Conservation (phyloP, 2,329 filamentous ascomycete species). For the Pleurostoma richardsiae region DNA sequence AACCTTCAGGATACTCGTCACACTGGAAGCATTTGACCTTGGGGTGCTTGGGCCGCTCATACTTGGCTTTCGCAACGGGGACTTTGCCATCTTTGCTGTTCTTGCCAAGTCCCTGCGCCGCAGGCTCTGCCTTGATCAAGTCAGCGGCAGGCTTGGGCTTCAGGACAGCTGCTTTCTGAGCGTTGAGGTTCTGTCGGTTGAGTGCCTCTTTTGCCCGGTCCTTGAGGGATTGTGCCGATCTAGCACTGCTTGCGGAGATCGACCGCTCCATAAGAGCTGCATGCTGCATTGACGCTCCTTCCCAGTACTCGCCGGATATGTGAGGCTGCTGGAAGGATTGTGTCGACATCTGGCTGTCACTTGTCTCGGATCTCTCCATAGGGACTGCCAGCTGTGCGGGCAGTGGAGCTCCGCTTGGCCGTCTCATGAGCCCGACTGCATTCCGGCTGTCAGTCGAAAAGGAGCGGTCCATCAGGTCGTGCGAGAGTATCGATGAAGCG, state of each 20-base stretch:
- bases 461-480: slow-evolving; percentile 37
- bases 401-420: neutral
- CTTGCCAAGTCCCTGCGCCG: slow-evolving; percentile 10
- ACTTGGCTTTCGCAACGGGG: slow-evolving; percentile 34
- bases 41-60: slow-evolving; percentile 61
- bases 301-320: neutral
- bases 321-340: slow-evolving; percentile 1
- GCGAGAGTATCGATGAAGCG: slow-evolving; percentile 1
- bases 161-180: slow-evolving; percentile 23
- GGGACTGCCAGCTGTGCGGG: neutral
- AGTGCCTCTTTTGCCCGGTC: slow-evolving; percentile 43
- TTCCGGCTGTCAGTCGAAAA: slow-evolving; percentile 20
- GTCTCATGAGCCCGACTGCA: neutral
- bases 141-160: slow-evolving; percentile 38
- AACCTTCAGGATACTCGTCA: slow-evolving; percentile 68
- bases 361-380: slow-evolving; percentile 4
- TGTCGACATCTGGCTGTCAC: slow-evolving; percentile 1
- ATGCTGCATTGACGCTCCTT: neutral
- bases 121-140: slow-evolving; percentile 13
- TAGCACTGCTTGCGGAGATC: slow-evolving; percentile 41
- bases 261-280: slow-evolving; percentile 32
- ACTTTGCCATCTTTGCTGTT: slow-evolving; percentile 36
- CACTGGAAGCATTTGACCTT: slow-evolving; percentile 70
- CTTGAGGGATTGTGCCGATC: slow-evolving; percentile 39
- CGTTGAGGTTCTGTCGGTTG: slow-evolving; percentile 38